Conservation (phyloP, 176 grass and related monocot genomes). For the Leersia perrieri region DNA sequence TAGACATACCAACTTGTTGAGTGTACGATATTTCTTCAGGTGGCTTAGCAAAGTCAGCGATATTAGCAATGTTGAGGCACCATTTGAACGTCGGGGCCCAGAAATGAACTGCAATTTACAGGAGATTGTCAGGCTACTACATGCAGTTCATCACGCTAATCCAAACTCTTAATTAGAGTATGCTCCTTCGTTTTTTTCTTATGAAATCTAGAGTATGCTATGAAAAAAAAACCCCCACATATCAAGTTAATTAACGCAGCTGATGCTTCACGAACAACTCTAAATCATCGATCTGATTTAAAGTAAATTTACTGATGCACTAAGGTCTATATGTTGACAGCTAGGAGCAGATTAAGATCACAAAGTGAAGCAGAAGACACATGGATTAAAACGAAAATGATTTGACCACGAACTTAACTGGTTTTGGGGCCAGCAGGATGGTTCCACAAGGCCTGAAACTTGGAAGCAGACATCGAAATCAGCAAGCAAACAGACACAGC, state of each 20-base stretch:
- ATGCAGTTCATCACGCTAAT: not conserved
- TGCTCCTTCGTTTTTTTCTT: not conserved
- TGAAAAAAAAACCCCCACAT: not conserved
- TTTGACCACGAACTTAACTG: slow-evolving; percentile 31
- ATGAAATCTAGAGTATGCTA: not conserved
- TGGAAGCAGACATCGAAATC: slow-evolving; percentile 42
- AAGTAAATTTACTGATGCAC: not conserved
- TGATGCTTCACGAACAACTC: no score
- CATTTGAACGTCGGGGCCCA: slow-evolving; percentile 84
- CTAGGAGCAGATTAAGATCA: not conserved
- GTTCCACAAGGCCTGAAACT: slow-evolving; percentile 75
- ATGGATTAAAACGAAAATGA: not conserved
- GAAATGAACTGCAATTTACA: slow-evolving; percentile 53
- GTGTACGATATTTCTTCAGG: slow-evolving; percentile 73
- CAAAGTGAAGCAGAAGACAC: no score
- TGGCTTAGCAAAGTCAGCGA: slow-evolving; percentile 71
- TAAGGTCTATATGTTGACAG: not conserved
- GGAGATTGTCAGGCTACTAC: not conserved
- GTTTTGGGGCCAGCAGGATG: slow-evolving; percentile 81
- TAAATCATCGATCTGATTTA: no score
- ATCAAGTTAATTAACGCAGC: no score
- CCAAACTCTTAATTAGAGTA: not conserved
- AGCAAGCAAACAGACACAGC: not conserved
- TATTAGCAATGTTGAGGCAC: slow-evolving; percentile 68
- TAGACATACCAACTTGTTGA: slow-evolving; percentile 59